Evolutionary conservation across 805 yeast genomes (phyloP).

Genomic region (Myxozyma lipomycoides): DNA sequence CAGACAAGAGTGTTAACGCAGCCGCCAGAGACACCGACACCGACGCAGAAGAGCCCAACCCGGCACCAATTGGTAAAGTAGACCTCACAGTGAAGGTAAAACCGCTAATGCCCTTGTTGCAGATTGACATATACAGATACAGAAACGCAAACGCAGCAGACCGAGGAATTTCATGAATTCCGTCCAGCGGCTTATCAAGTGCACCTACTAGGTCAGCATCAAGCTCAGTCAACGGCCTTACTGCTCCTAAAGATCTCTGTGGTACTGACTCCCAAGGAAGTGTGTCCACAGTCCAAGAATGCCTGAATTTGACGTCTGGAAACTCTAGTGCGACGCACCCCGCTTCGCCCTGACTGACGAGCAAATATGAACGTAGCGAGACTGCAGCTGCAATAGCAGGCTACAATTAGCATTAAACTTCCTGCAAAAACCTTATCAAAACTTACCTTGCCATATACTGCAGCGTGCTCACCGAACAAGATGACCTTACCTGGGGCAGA

Average conservation of each 20-base stretch:
- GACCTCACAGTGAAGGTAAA: slow-evolving; percentile 66
- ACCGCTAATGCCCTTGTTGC: slow-evolving; percentile 48
- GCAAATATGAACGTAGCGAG: slow-evolving; percentile 74
- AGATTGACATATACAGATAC: slow-evolving; percentile 64
- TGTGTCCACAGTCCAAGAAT: slow-evolving; percentile 57
- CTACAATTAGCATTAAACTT: slow-evolving; percentile 34
- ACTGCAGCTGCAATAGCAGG: slow-evolving; percentile 97
- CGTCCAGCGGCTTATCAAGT: slow-evolving; percentile 45
- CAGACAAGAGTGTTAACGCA: slow-evolving; percentile 35
- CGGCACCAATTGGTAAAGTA: slow-evolving; percentile 92
- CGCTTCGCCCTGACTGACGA: slow-evolving; percentile 47
- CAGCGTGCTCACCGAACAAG: slow-evolving; percentile 94
- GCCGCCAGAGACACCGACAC: slow-evolving; percentile 78
- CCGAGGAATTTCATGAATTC: slow-evolving; percentile 58
- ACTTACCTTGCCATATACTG: slow-evolving; percentile 69
- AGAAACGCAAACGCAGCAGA: slow-evolving; percentile 80
- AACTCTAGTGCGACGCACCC: slow-evolving; percentile 57
- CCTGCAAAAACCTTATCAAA: neutral
- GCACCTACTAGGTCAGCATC: slow-evolving; percentile 54
- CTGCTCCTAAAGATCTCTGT: slow-evolving; percentile 26
- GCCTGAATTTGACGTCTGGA: slow-evolving; percentile 71
- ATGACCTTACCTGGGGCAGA: slow-evolving; percentile 97
- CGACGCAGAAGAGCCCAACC: slow-evolving; percentile 91
- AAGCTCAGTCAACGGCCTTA: slow-evolving; percentile 41
- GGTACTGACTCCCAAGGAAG: slow-evolving; percentile 55